Evolutionary conservation across 2,329 filamentous ascomycete genomes (phyloP), one percentile per base, ranked within the genome.

Genomic region (Apiospora arundinis): DNA sequence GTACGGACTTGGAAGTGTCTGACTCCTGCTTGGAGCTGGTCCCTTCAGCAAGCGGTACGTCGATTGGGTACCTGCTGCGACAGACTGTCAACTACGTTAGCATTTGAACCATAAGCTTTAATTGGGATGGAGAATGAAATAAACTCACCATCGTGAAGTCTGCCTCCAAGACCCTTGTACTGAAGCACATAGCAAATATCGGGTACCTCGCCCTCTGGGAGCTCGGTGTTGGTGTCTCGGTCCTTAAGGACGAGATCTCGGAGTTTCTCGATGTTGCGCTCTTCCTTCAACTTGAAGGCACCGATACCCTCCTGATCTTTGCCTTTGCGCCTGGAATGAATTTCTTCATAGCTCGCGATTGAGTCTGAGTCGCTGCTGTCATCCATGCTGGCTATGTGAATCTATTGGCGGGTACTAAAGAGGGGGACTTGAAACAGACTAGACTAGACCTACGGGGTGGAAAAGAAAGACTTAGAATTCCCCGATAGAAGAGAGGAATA

Each of bases 101-200:
- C 28, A 56, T n/a, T 18, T 56, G 32, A 2, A 23, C 21, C 46
- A 18, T 11, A 42, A 25, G 46, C 18, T 28, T 46, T 9, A 63
- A n/a, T 45, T 12, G 14, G 42, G 46, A 49, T 32, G 2, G 67
- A n/a, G 45, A n/a, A 4, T 18, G 23, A 48, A 37, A 32, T 69
- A 9, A 11, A 75, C 81, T 79, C 73, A 84, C 84, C 74, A 69
- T 84, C 80, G 37, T 83, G 73, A 23, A 82, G 49, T 14, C 76
- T 79, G 48, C 82, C 81, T 21, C 73, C 75, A 65, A 77, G 73
- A 16, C 78, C 79, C 63, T 81, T 77, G 73, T 84, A 84, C 70
- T 82, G 81, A 45, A 86, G 76, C 4, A 84, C 78, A 72, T 85
- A 84, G 65, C 82, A 78, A 18, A 86, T 76, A 52, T 85, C 81